These are phyloP conservation scores for Silybum marianum DNA, from an alignment of 129 eudicot species.

Conservation along the genomic window DNA sequence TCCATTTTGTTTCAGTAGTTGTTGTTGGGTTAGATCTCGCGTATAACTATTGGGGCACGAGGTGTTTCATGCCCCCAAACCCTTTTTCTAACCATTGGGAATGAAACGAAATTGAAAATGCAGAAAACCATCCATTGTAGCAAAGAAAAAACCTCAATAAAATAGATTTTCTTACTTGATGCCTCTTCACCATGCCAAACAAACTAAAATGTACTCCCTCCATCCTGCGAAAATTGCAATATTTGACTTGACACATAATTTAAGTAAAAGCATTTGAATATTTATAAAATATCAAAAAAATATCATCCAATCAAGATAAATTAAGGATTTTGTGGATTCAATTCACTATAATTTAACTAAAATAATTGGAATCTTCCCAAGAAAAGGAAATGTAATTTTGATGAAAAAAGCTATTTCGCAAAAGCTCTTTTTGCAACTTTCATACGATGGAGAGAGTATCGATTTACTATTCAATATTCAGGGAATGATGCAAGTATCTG, in stretches of 20 bases:
- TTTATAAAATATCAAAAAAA: background rate
- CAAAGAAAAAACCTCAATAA: background rate
- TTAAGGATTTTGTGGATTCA: background rate
- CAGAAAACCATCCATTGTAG: background rate
- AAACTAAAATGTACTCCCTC: slow-evolving; percentile 3
- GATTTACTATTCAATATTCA: background rate
- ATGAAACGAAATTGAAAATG: background rate
- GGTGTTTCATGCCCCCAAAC: background rate
- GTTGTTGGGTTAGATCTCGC: background rate
- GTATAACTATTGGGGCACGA: background rate
- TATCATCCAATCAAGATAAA: background rate
- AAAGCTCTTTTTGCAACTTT: background rate
- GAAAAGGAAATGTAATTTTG: background rate
- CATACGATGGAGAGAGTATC: slow-evolving; percentile 1
- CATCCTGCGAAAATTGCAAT: slow-evolving; percentile 8
- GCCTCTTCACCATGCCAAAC: slow-evolving; percentile 6
- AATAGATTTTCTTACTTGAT: background rate
- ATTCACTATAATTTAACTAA: background rate
- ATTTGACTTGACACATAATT: background rate
- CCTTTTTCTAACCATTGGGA: background rate
- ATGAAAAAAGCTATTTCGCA: background rate
- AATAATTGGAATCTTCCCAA: background rate
- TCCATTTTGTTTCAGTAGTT: background rate
- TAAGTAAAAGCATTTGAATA: background rate
- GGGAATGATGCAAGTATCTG: background rate